Conservation (phyloP, 2,329 filamentous ascomycete genomes). For the Colletotrichum spaethianum region DNA sequence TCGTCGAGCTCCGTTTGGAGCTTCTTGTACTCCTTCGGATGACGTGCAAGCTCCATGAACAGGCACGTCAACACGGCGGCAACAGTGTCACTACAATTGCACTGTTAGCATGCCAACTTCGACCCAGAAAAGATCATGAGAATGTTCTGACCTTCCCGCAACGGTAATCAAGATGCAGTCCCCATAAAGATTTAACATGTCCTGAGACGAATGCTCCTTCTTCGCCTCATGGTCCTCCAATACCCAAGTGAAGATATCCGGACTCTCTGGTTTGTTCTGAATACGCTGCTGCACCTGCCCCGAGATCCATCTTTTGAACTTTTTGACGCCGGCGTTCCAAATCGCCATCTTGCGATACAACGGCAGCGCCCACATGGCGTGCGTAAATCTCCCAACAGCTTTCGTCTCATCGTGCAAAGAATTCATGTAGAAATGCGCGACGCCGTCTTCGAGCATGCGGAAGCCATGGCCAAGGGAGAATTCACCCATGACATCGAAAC, state of each 20-base stretch:
- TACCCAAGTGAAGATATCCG: constrained; percentile 51
- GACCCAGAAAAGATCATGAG: too few relatives aligned
- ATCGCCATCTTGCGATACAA: constrained; percentile 39
- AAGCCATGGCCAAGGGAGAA: constrained; percentile 55
- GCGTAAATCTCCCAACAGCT: constrained; percentile 43
- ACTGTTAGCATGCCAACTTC: neutral
- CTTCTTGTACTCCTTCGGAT: constrained; percentile 17
- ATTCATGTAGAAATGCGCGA: constrained; percentile 46
- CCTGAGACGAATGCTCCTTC: constrained; percentile 39
- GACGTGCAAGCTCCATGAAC: constrained; percentile 35
- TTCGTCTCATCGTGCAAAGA: constrained; percentile 44
- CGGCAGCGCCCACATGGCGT: constrained; percentile 42
- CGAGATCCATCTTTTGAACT: constrained; percentile 42
- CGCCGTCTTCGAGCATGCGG: constrained; percentile 49
- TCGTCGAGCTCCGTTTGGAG: constrained; percentile 36
- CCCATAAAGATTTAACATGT: constrained; percentile 45
- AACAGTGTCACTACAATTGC: constrained; percentile 32
- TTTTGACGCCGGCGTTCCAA: constrained; percentile 41
- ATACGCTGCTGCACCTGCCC: constrained; percentile 26
- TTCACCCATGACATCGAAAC: constrained; percentile 58
- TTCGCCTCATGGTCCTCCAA: constrained; percentile 45
- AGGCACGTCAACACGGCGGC: constrained; percentile 35
- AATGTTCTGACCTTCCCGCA: constrained; percentile 48
- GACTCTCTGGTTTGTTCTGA: constrained; percentile 38
- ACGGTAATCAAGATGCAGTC: constrained; percentile 48